phyloP scores from a whole-genome alignment of 768 basidiomycete genomes.

The Lactarius pseudohatsudake region DNA sequence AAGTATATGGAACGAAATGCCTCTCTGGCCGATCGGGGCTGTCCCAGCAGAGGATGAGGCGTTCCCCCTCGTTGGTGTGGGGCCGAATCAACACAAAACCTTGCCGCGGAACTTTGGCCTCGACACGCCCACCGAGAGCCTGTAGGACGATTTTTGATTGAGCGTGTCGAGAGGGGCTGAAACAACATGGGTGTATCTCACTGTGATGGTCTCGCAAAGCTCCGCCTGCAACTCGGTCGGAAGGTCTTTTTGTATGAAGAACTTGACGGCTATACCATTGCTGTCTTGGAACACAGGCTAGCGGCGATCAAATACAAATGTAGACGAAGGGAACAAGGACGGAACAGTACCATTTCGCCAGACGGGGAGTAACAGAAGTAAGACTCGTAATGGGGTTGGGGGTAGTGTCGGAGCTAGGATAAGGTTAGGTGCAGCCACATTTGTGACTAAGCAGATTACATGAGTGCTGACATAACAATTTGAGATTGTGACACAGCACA shows the following conservation, averaged over 20 bases:
- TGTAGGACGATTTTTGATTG: constrained; percentile 32
- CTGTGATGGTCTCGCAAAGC: constrained; percentile 71
- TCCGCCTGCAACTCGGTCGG: constrained; percentile 66
- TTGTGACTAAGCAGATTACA: constrained; percentile 1
- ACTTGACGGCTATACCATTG: constrained; percentile 70
- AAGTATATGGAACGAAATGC: constrained; percentile 78
- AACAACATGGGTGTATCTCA: constrained; percentile 36
- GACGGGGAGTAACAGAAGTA: constrained; percentile 9
- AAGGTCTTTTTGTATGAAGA: constrained; percentile 82
- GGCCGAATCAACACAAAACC: constrained; percentile 73
- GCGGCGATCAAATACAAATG: constrained; percentile 4
- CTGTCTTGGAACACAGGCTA: constrained; percentile 74
- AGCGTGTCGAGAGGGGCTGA: constrained; percentile 2
- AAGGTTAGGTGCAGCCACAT: constrained; percentile 31
- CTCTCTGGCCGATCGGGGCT: constrained; percentile 68
- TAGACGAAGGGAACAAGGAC: constrained; percentile 8
- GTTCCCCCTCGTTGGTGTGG: constrained; percentile 68
- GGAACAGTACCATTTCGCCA: constrained; percentile 25
- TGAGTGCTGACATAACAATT: too few species aligned
- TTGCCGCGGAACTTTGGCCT: constrained; percentile 72
- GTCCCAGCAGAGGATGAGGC: constrained; percentile 73
- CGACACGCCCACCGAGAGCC: constrained; percentile 75
- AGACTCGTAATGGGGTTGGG: constrained; percentile 33
- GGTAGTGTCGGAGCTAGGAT: constrained; percentile 31
- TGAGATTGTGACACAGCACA: too few species aligned